Base-by-base conservation (phyloP, 257 asterid genomes). In the Nicotiana tabacum region DNA sequence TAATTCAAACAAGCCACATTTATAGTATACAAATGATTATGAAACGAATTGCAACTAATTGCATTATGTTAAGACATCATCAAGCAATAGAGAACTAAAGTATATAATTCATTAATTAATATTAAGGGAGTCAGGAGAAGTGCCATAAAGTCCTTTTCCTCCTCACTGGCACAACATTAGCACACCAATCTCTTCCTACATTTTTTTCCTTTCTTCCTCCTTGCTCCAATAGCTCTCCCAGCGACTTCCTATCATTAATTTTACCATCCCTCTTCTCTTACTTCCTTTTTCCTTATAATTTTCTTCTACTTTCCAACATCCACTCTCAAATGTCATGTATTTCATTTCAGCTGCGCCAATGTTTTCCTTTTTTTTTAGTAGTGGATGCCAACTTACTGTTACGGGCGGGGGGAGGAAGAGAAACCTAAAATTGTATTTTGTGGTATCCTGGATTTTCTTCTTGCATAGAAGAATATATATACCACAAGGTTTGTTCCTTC, bases 291-390 rank as follows among this genome's bases (percentile, higher is more conserved):
- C 5, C 43, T 68, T 67, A 35, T 9, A 9, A 43, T 37, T 18
- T 68, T 68, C 77, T 35, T 18, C 56, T 21, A 58, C 8, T 17
- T 60, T 60, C 66, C 18, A 39, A n/a, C 30, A 11, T 39, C 33
- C 78, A 69, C 78, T 39, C 24, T 39, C 78, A 69, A 69, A 39
- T 39, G n/a, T n/a, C 78, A 69, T 39, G 33, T 39, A 69, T 69
- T 69, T 69, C 18, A 69, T 69, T 69, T 69, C 78, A 69, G 57
- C n/a, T n/a, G 78, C 33, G n/a, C 18, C n/a, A 39, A 43, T 9
- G 12, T 43, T 43, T 43, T 43, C 12, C 51, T 29, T 43, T 43
- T 9, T 2, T 9, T 43, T 43, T 43, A 43, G 51, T 1, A 43
- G 51, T 9, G 51, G 51, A 43, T 1, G 51, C 51, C 12, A 43